Conservation (phyloP, 108 stramenopile genomes). For the Pseudonitzschia multiseries region DNA sequence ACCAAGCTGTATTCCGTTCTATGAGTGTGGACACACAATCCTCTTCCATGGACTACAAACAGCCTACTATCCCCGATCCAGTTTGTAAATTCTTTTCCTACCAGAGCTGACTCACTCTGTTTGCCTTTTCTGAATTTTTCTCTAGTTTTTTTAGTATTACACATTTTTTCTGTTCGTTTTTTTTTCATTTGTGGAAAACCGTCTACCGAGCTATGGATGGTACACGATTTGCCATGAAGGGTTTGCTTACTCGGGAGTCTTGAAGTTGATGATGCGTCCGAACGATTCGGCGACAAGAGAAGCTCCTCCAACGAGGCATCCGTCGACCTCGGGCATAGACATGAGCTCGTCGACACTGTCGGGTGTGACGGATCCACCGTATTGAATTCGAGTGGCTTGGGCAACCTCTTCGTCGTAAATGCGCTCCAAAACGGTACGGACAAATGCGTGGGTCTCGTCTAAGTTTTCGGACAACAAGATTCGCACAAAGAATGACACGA, state of each 20-base stretch:
- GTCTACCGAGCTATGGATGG: too few relatives aligned
- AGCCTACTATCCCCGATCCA: too few relatives aligned
- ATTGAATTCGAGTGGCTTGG: conserved; percentile 79
- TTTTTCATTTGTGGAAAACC: too few relatives aligned
- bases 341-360: conserved; percentile 93
- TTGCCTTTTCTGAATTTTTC: too few relatives aligned
- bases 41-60: too few relatives aligned
- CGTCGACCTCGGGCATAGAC: conserved; percentile 94
- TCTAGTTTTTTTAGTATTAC: too few relatives aligned
- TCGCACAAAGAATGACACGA: neutral
- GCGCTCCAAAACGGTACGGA: conserved; percentile 69
- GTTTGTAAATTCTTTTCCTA: too few relatives aligned
- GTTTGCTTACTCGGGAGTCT: conserved; percentile 8
- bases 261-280: conserved; percentile 91
- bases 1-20: too few relatives aligned
- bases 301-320: conserved; percentile 96
- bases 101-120: too few relatives aligned
- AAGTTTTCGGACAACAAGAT: conserved; percentile 6
- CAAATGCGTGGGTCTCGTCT: conserved; percentile 73
- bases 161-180: too few relatives aligned
- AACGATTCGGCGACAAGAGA: conserved; percentile 87
- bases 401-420: conserved; percentile 84
- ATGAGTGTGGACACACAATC: too few relatives aligned
- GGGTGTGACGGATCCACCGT: conserved; percentile 93
- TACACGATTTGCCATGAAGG: too few relatives aligned